Evolutionary conservation across 805 yeast species (phyloP).

Genomic region (Candida montana): DNA sequence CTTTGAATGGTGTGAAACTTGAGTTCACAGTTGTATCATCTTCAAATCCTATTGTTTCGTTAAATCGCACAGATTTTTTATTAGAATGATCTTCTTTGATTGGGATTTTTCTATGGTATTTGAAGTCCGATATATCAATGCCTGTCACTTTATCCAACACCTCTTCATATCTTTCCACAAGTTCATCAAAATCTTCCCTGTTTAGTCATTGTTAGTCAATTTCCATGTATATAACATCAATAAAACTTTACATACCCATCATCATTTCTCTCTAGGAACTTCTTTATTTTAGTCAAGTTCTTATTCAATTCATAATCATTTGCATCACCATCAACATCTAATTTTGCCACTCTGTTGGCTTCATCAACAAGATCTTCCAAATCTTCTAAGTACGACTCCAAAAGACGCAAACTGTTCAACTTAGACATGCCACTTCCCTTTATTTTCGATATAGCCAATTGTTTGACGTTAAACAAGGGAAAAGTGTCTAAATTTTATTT

Average conservation of each 20-base stretch:
- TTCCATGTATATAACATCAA: neutral
- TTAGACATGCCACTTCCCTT: conserved; percentile 12
- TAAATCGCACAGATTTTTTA: conserved; percentile 26
- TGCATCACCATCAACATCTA: conserved; percentile 15
- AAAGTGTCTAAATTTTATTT: neutral
- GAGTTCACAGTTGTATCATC: conserved; percentile 2
- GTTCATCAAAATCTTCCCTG: conserved; percentile 23
- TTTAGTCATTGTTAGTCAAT: conserved; percentile 6
- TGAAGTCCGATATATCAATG: conserved; percentile 15
- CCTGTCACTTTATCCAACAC: conserved; percentile 10
- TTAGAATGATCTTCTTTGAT: conserved; percentile 1
- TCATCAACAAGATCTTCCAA: conserved; percentile 21
- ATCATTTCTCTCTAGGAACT: conserved; percentile 24
- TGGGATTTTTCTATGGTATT: conserved; percentile 13
- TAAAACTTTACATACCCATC: conserved; percentile 23
- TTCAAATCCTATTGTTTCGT: conserved; percentile 19
- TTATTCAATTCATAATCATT: conserved; percentile 22
- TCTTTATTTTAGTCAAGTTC: conserved; percentile 17
- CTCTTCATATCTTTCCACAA: conserved; percentile 18
- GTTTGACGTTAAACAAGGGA: neutral
- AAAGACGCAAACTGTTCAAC: conserved; percentile 18
- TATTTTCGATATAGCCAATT: neutral
- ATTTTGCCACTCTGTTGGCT: conserved; percentile 14
- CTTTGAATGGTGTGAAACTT: conserved; percentile 19
- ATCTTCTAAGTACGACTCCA: conserved; percentile 26